Evolutionary conservation across 805 yeast genomes (phyloP).

Genomic region (Metschnikowia lachancei): DNA sequence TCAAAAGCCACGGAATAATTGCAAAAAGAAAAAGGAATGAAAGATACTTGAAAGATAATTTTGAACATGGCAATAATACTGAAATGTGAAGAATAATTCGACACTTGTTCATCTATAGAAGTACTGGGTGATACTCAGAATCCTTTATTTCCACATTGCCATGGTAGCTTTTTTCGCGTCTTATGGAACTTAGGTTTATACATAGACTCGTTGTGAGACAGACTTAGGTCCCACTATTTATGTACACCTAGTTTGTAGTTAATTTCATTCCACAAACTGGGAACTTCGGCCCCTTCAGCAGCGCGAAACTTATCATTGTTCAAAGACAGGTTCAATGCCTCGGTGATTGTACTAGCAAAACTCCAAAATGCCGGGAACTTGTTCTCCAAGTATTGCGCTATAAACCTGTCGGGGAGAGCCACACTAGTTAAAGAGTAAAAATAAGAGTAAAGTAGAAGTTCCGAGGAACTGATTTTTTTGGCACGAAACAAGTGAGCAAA

Average conservation of each 20-base stretch:
- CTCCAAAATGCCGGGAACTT: conserved; percentile 31
- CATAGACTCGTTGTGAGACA: not conserved
- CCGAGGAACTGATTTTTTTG: conserved; percentile 26
- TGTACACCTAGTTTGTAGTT: conserved; percentile 14
- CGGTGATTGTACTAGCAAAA: conserved; percentile 14
- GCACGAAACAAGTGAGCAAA: conserved; percentile 21
- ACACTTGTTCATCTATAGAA: no score
- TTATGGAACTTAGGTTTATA: not conserved
- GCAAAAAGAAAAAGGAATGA: no score
- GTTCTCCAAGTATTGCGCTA: conserved; percentile 31
- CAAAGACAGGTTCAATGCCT: conserved; percentile 16
- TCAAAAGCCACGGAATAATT: no score
- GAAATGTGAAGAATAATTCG: no score
- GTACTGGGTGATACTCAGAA: no score
- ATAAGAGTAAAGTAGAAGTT: conserved; percentile 41
- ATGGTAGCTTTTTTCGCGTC: not conserved
- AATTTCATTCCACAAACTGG: conserved; percentile 37
- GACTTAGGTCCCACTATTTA: not conserved
- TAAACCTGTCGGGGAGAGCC: conserved; percentile 42
- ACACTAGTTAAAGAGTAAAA: conserved; percentile 30
- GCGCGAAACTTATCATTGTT: conserved; percentile 19
- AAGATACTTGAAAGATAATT: no score
- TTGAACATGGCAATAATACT: no score
- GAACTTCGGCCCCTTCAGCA: conserved; percentile 30
- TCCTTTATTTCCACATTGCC: no score